A percentile compares a stretch with the other conserved stretches of the same genome.
These are phyloP conservation scores for Aspergillus egyptiacus DNA, from an alignment of 495 filamentous ascomycete species.

Conservation along the genomic window DNA sequence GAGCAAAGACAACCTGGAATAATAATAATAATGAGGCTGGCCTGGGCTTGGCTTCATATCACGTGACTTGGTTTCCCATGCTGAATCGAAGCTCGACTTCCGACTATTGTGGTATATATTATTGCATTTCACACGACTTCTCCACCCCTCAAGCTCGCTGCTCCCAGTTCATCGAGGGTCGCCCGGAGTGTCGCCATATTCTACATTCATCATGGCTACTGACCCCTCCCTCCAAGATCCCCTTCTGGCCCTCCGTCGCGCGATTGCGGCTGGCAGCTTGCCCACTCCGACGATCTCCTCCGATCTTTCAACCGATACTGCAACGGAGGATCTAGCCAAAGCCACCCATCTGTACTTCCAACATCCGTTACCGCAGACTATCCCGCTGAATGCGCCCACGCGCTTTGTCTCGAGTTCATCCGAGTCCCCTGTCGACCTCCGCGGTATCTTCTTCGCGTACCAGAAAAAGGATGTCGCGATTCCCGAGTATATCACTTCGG, in stretches of 20 bases:
- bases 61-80: background rate
- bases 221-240: conserved; percentile 55
- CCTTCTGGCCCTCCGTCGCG: conserved; percentile 70
- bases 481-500: conserved; percentile 80
- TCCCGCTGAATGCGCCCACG: conserved; percentile 70
- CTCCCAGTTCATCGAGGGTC: background rate
- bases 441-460: conserved; percentile 93
- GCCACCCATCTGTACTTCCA: conserved; percentile 82
- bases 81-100: conserved; percentile 2
- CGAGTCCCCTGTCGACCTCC: conserved; percentile 72
- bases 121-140: background rate
- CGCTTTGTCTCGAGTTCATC: conserved; percentile 66
- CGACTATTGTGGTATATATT: background rate
- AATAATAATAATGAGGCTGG: background rate
- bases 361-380: conserved; percentile 52
- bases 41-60: background rate
- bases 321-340: conserved; percentile 56
- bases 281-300: conserved; percentile 64
- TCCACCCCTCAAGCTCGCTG: background rate
- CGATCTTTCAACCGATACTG: conserved; percentile 44
- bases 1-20: background rate
- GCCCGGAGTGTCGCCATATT: background rate
- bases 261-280: conserved; percentile 60
- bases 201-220: conserved; percentile 15
- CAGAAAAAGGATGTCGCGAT: conserved; percentile 82